A percentile compares a stretch with the other conserved stretches of the same genome.
Evolutionary conservation across 208 protist species (phyloP).

Genomic region (Acanthamoeba quina): DNA sequence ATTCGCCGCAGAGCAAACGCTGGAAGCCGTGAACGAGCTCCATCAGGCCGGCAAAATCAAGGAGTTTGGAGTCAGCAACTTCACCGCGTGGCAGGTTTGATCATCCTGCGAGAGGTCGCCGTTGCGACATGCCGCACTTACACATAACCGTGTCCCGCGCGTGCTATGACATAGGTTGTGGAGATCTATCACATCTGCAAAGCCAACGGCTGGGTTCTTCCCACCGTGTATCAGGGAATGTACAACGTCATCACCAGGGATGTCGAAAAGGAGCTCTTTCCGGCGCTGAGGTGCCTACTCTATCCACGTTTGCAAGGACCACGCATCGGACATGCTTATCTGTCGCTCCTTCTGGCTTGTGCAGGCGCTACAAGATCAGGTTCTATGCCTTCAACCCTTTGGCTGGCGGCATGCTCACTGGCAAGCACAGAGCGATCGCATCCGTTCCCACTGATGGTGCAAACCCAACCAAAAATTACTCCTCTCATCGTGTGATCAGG

Average conservation of each 20-base stretch:
- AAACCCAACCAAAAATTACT: not conserved
- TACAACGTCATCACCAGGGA: conserved; percentile 67
- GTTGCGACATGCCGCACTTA: not conserved
- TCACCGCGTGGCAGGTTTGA: conserved; percentile 41
- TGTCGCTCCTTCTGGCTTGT: not conserved
- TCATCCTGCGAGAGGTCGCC: not conserved
- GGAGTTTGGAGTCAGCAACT: conserved; percentile 70
- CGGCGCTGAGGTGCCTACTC: not conserved
- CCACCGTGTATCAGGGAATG: conserved; percentile 69
- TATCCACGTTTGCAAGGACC: not conserved
- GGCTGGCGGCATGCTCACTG: conserved; percentile 59
- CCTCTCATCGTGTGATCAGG: not conserved
- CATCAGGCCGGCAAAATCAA: conserved; percentile 63
- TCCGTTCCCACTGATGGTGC: conserved; percentile 17
- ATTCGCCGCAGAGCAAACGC: not conserved
- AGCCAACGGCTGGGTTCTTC: conserved; percentile 51
- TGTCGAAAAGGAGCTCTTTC: conserved; percentile 45
- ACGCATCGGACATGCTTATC: not conserved
- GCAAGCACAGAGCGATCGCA: not conserved
- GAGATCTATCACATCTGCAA: conserved; percentile 71
- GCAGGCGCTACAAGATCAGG: conserved; percentile 44
- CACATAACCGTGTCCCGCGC: not conserved
- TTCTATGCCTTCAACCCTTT: conserved; percentile 70
- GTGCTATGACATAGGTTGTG: not conserved
- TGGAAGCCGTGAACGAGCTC: conserved; percentile 43